A percentile compares a stretch with the other conserved stretches of the same genome.
Conservation (phyloP, 768 basidiomycete genomes). For the Artomyces pyxidatus region DNA sequence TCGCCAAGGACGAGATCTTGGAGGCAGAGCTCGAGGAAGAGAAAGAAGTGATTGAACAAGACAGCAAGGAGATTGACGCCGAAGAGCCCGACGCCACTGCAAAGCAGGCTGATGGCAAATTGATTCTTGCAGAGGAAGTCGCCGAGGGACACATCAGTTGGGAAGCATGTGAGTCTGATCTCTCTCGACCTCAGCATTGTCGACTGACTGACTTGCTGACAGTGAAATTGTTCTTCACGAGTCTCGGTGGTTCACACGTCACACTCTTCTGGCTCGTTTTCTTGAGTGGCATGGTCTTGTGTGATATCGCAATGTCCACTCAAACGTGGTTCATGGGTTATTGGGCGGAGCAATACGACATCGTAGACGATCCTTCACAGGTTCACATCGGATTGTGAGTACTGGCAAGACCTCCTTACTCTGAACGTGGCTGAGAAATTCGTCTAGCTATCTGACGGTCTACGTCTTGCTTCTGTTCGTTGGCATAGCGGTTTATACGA, state of each 20-base stretch:
- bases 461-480: constrained; percentile 32
- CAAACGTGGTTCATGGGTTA: constrained; percentile 39
- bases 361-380: constrained; percentile 22
- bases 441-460: constrained; percentile 38
- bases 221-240: constrained; percentile 25
- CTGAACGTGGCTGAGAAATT: background rate
- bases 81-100: constrained; percentile 13
- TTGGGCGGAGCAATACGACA: constrained; percentile 36
- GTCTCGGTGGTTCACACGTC: constrained; percentile 20
- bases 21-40: constrained; percentile 21
- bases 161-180: constrained; percentile 25
- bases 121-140: constrained; percentile 61
- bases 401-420: too few species aligned
- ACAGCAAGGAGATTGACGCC: constrained; percentile 20
- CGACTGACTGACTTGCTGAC: background rate
- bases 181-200: constrained; percentile 10
- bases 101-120: constrained; percentile 38
- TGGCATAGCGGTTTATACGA: constrained; percentile 26
- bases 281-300: constrained; percentile 17
- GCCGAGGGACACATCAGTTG: constrained; percentile 51
- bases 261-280: constrained; percentile 26
- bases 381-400: constrained; percentile 27
- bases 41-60: constrained; percentile 17
- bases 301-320: constrained; percentile 16
- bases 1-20: constrained; percentile 32